Evolutionary conservation across 164 flowering plant species (phyloP).

Genomic region (Vitis cinerea): DNA sequence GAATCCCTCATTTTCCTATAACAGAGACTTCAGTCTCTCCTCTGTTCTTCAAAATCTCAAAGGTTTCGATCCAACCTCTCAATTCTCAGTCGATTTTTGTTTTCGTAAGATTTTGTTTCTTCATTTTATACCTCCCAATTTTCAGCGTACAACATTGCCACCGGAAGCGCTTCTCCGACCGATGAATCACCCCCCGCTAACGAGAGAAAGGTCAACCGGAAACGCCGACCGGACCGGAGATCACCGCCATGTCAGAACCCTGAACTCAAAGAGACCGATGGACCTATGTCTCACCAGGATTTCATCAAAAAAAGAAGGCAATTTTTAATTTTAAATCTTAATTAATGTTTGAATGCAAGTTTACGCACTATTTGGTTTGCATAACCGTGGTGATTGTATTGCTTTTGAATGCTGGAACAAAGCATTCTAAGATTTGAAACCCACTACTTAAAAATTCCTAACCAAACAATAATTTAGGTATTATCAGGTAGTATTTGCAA

Average conservation of each 20-base stretch:
- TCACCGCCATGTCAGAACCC: slow-evolving; percentile 13
- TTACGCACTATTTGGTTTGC: too few species aligned
- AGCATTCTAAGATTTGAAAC: too few species aligned
- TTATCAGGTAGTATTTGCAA: too few species aligned
- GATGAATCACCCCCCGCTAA: slow-evolving; percentile 23
- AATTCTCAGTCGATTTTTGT: background rate
- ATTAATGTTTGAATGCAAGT: too few species aligned
- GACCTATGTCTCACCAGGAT: slow-evolving; percentile 66
- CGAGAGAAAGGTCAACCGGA: slow-evolving; percentile 14
- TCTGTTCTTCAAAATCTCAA: slow-evolving; percentile 74
- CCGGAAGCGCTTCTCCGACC: slow-evolving; percentile 47
- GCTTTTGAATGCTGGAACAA: too few species aligned
- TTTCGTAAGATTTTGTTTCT: slow-evolving; percentile 7
- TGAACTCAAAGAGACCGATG: slow-evolving; percentile 22
- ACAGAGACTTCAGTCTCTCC: slow-evolving; percentile 53
- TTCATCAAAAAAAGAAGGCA: slow-evolving; percentile 60
- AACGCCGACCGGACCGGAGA: slow-evolving; percentile 38
- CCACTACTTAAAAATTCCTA: too few species aligned
- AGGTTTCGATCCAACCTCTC: slow-evolving; percentile 25
- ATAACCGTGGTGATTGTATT: too few species aligned
- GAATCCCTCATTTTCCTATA: slow-evolving; percentile 67
- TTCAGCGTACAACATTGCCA: slow-evolving; percentile 63
- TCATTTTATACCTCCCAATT: slow-evolving; percentile 3
- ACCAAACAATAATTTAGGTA: too few species aligned
- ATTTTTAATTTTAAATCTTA: background rate